Evolutionary conservation across 1,139 yeast genomes (phyloP).

Genomic region (Yueomyces sp.): DNA sequence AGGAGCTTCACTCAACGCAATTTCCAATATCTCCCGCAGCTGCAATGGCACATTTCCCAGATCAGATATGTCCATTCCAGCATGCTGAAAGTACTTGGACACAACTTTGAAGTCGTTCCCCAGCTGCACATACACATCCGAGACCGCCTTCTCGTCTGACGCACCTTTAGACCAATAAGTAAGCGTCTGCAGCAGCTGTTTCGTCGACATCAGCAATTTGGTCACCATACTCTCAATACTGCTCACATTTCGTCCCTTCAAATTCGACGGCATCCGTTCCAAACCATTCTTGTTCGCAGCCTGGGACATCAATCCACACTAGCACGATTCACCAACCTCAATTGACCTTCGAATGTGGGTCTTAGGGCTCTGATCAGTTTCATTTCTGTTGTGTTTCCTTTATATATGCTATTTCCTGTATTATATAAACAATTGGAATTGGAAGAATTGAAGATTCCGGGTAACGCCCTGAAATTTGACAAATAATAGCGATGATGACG

Average conservation of each 20-base stretch:
- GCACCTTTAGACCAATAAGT: constrained; percentile 83
- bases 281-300: too few species aligned
- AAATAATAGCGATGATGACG: too few species aligned
- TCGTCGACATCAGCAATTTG: constrained; percentile 73
- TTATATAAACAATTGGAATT: too few species aligned
- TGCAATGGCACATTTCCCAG: constrained; percentile 69
- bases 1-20: constrained; percentile 77
- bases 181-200: constrained; percentile 69
- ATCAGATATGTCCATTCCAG: constrained; percentile 60
- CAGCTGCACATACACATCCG: constrained; percentile 80
- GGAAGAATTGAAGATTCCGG: too few species aligned
- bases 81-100: constrained; percentile 55
- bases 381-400: too few species aligned
- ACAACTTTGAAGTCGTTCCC: constrained; percentile 92
- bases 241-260: background rate
- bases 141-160: constrained; percentile 73
- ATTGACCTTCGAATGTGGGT: too few species aligned
- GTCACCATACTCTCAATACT: constrained; percentile 80
- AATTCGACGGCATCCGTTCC: too few species aligned
- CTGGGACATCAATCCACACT: too few species aligned
- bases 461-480: too few species aligned
- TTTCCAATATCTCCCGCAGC: constrained; percentile 66
- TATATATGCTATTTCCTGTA: too few species aligned
- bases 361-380: too few species aligned
- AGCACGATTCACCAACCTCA: too few species aligned